Percentiles rank a stretch among this genome's conserved stretches.
Conservation (phyloP, 1,284 basidiomycete genomes). For the Rhizopogon parksii region DNA sequence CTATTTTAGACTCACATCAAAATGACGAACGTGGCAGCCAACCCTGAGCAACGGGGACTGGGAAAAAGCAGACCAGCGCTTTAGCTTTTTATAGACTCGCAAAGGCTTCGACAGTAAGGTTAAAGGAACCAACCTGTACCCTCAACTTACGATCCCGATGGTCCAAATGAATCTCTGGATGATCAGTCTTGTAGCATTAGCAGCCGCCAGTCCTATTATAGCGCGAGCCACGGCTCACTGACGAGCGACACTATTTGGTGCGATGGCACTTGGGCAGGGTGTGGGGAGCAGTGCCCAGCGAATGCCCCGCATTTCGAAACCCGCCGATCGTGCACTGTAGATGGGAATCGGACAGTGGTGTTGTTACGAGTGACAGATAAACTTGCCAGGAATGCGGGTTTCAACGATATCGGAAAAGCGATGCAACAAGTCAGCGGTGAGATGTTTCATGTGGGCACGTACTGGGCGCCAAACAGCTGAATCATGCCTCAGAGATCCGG, state of each 20-base stretch:
- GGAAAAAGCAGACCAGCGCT: background rate
- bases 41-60: background rate
- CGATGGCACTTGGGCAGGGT: constrained; percentile 11
- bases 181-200: background rate
- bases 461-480: background rate
- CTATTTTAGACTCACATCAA: background rate
- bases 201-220: background rate
- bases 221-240: background rate
- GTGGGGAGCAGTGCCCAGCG: constrained; percentile 9
- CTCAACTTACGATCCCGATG: background rate
- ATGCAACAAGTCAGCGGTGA: background rate
- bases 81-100: background rate
- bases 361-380: constrained; percentile 10
- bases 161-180: background rate
- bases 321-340: constrained; percentile 7
- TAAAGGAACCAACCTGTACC: background rate
- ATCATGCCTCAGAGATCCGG: too few relatives aligned
- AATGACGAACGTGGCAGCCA: background rate
- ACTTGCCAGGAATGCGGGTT: background rate
- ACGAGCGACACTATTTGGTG: constrained; percentile 6
- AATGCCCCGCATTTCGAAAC: constrained; percentile 13
- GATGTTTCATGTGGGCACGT: background rate
- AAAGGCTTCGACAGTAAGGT: background rate
- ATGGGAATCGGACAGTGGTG: constrained; percentile 11
- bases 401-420: background rate